Conservation (phyloP, 192 early-diverging fungal genomes). For the Physocladia obscura region DNA sequence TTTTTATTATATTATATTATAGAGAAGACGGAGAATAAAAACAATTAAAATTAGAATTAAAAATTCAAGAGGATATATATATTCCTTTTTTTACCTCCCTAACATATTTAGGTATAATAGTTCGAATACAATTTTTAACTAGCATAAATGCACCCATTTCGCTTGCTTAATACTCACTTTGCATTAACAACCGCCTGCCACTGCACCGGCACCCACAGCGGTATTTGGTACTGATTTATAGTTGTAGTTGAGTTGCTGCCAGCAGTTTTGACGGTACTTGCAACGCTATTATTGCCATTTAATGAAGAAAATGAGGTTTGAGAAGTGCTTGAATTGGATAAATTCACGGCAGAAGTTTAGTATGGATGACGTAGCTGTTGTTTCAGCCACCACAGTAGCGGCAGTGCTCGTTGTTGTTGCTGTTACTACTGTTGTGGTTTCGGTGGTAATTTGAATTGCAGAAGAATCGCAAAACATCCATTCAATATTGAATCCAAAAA, state of each 20-base stretch:
- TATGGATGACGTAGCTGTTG: not conserved
- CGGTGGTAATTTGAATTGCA: no score
- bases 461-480: no score
- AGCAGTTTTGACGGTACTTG: no score
- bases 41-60: not conserved
- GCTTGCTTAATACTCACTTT: not conserved
- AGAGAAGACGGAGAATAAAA: not conserved
- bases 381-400: not conserved
- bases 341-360: no score
- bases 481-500: no score
- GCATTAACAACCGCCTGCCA: constrained; percentile 10
- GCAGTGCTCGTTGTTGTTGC: not conserved
- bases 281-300: no score
- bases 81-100: not conserved
- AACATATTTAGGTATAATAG: not conserved
- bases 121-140: not conserved
- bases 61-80: not conserved
- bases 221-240: not conserved
- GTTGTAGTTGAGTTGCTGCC: no score
- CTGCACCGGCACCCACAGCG: not conserved
- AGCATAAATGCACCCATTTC: constrained; percentile 1
- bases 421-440: not conserved
- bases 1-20: not conserved
- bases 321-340: no score
- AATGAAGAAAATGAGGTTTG: no score